These are phyloP conservation scores for Curvularia eragrostidis DNA, from an alignment of 2,329 filamentous ascomycete species.

Conservation along the genomic window DNA sequence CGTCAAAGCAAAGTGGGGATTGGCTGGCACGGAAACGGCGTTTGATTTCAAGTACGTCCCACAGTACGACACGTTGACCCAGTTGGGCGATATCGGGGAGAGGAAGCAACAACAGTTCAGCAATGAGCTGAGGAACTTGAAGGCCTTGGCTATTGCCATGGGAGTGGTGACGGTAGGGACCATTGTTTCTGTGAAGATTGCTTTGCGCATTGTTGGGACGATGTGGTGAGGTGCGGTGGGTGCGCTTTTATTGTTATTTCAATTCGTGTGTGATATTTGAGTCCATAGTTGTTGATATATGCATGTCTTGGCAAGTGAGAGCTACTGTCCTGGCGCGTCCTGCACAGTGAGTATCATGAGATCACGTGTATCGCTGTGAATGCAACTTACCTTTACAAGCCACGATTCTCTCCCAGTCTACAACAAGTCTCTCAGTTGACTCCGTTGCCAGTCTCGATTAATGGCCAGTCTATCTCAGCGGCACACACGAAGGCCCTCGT, in stretches of 20 bases:
- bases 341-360: neutral
- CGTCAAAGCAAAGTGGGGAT: conserved; percentile 68
- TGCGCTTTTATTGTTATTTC: neutral
- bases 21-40: conserved; percentile 65
- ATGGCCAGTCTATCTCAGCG: neutral
- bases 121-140: conserved; percentile 58
- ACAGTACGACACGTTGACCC: conserved; percentile 58
- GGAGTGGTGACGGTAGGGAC: conserved; percentile 36
- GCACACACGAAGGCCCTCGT: neutral
- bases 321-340: neutral
- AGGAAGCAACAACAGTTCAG: conserved; percentile 46
- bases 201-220: conserved; percentile 25
- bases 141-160: conserved; percentile 53
- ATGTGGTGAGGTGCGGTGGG: conserved; percentile 24
- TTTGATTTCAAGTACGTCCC: conserved; percentile 78
- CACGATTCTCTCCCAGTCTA: neutral
- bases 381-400: neutral
- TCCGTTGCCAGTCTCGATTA: neutral
- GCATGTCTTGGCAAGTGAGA: neutral
- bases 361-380: neutral
- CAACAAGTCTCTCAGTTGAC: neutral
- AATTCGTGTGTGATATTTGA: neutral
- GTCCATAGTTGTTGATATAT: no score
- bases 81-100: conserved; percentile 54
- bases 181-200: conserved; percentile 36